Evolutionary conservation across 805 yeast species (phyloP).

Genomic region (Komagataella phaffii): DNA sequence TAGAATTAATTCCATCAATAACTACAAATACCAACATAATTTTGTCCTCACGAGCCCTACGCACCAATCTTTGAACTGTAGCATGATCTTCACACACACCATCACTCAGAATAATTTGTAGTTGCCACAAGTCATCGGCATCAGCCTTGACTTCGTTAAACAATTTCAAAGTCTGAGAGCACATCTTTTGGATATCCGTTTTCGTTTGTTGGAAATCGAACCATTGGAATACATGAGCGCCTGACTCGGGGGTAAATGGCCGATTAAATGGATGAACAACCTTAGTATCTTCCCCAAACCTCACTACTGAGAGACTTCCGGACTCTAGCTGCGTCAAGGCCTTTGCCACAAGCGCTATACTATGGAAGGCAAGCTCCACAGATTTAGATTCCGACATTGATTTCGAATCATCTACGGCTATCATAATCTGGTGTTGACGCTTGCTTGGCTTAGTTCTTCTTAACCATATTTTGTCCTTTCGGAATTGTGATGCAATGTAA

Average conservation of each 20-base stretch:
- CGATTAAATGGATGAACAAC: conserved; percentile 84
- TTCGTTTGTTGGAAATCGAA: conserved; percentile 82
- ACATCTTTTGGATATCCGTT: conserved; percentile 71
- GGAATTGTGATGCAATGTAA: conserved; percentile 92
- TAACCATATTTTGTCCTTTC: conserved; percentile 97
- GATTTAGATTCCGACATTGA: conserved; percentile 93
- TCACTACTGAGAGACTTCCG: conserved; percentile 81
- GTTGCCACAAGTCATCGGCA: conserved; percentile 75
- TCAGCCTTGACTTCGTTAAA: conserved; percentile 32
- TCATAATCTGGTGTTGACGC: conserved; percentile 94
- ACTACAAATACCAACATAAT: conserved; percentile 93
- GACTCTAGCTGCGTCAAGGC: conserved; percentile 90
- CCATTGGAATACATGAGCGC: conserved; percentile 73
- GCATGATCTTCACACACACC: conserved; percentile 97
- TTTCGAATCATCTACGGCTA: conserved; percentile 93
- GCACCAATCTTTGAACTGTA: conserved; percentile 66
- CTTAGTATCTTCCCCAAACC: conserved; percentile 75
- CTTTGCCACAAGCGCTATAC: conserved; percentile 86
- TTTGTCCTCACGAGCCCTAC: conserved; percentile 83
- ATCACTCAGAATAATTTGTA: conserved; percentile 86
- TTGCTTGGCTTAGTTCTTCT: conserved; percentile 95
- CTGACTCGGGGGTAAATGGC: conserved; percentile 75
- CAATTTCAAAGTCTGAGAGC: conserved; percentile 55
- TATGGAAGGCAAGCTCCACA: conserved; percentile 85
- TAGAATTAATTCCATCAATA: conserved; percentile 76